Base-by-base conservation (phyloP, 2,329 filamentous ascomycete genomes). In the Cryoendolithus antarcticus region DNA sequence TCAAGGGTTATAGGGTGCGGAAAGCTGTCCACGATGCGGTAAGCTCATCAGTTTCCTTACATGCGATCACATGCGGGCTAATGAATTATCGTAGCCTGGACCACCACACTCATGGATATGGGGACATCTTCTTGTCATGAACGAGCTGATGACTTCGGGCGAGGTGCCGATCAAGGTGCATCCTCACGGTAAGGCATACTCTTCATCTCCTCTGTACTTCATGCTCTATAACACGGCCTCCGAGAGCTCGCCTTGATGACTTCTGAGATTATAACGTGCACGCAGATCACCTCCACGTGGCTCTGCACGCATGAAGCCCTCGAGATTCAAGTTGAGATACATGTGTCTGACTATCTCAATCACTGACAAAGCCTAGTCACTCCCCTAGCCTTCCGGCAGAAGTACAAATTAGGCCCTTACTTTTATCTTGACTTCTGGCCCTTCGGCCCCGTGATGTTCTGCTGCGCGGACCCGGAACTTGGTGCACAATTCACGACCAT, bases 371-470 rank as follows among this genome's bases (percentile, higher is more conserved):
- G 15, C 36, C 15, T 15, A 43, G 39, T 35, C 11, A 12, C 42
- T 2, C 38, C 37, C n/a, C 9, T 34, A n/a, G 33, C 33, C 6
- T 15, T 52, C 3, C 37, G 37, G 33, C 44, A 44, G 15, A 48
- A 51, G 30, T 44, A 45, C 42, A 48, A 49, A 11, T 42, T 49
- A 8, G 39, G 39, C 4, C 38, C 40, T 5, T 43, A 43, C 38
- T 47, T 49, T 28, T 47, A 45, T 32, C 28, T 52, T 6, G 51
- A 53, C 30, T 37, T 47, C 9, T 53, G 48, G 48, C 51, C 49
- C 0, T 40, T 51, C 12, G 42, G 50, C 32, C 39, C 42, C 1
- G 37, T 52, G 2, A 44, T 49, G 7, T 5, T 19, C 15, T 19
- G 15, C 15, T 19, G 15, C 15, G 15, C 15, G 15, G 43, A 45